Evolutionary conservation across 1,284 basidiomycete genomes (phyloP).

Genomic region (Stygiomarasmius scandens): DNA sequence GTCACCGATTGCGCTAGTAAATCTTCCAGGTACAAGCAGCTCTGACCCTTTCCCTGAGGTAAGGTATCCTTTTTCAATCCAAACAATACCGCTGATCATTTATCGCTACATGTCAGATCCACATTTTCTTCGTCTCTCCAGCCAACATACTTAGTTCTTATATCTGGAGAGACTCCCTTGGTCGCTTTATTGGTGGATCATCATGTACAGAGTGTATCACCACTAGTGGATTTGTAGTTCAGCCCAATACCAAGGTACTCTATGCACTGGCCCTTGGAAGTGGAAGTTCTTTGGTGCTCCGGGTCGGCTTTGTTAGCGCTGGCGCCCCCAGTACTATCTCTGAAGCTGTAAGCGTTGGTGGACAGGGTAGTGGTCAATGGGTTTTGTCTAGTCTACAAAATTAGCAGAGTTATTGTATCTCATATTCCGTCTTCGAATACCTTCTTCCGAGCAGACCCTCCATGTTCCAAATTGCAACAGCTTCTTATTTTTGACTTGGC

Average conservation of each 20-base stretch:
- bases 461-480: too few species aligned
- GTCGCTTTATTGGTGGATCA: slow-evolving; percentile 1
- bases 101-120: not conserved
- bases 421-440: too few species aligned
- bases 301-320: slow-evolving; percentile 7
- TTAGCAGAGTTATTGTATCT: too few species aligned
- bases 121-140: slow-evolving; percentile 5
- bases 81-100: not conserved
- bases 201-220: slow-evolving; percentile 2
- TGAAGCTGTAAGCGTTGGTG: slow-evolving; percentile 6
- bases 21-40: not conserved
- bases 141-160: slow-evolving; percentile 6
- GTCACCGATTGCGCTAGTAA: slow-evolving; percentile 2
- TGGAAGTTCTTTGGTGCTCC: not conserved
- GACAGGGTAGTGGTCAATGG: not conserved
- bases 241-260: slow-evolving; percentile 1
- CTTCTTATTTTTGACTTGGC: too few species aligned
- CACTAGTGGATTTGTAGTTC: slow-evolving; percentile 3
- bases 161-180: not conserved
- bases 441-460: too few species aligned
- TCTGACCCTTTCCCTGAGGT: too few species aligned
- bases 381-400: too few species aligned
- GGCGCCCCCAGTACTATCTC: slow-evolving; percentile 5
- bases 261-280: slow-evolving; percentile 2
- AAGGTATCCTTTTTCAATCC: too few species aligned